Base-by-base conservation (phyloP, 2,329 filamentous ascomycete genomes). In the Arthrobotrys iridis region DNA sequence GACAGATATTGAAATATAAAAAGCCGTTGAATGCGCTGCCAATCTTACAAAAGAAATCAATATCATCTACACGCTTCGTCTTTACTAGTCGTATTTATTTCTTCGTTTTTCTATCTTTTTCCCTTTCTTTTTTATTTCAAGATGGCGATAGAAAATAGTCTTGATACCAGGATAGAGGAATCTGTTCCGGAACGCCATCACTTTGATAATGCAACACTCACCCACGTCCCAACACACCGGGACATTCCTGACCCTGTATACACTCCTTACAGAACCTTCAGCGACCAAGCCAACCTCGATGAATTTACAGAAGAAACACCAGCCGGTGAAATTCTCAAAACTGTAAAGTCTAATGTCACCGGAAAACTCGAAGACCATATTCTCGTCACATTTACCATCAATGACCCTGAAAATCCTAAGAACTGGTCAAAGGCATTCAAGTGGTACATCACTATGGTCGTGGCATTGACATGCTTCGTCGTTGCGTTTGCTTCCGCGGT, bases 391-490 rank as follows among this genome's bases (percentile, higher is more conserved):
- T 96, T 95, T 80, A 87, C 85, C 2, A 85, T 89, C 1, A 84
- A 88, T 71, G 92, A 95, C 80, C 87, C 88, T 0, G 90, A 89
- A 77, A 94, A 94, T 79, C 92, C 92, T 0, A 94, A 94, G 85
- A 95, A 94, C 82, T 95, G 91, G 91, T 88, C 86, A 67, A 93
- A 92, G 81, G 84, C 83, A 0, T 90, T 84, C 81, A 95, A 93
- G 82, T 94, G 92, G 91, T 92, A 90, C 80, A 90, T 88, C 80
- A 97, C 93, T 22, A 93, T 96, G 90, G 88, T 92, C 13, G 92
- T 96, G 0, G 91, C 93, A 0, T 77, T 87, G 20, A 91, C 90
- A 1, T 92, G 90, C 80, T 92, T 93, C 80, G 89, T 91, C 41
- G 90, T 92, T 46, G 89, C 90, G 0, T 88, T 92, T 68, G 84